Base-by-base conservation (phyloP, 2,329 filamentous ascomycete genomes). In the Chalara sp. region DNA sequence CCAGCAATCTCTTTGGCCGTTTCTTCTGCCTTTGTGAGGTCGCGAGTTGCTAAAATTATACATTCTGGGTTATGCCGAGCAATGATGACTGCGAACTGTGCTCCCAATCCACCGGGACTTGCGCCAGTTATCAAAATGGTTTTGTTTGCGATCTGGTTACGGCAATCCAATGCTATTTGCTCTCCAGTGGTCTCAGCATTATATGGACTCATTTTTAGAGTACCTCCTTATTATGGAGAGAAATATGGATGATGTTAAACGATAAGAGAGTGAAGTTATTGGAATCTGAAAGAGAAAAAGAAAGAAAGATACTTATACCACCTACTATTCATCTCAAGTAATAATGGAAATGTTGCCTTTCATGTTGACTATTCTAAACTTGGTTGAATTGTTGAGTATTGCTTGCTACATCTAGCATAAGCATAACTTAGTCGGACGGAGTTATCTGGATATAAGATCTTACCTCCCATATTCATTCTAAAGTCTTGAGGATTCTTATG, bases 21-120 rank as follows among this genome's bases (percentile, higher is more conserved):
- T 28, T 32, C 30, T 37, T 50, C 43, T 7, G 33, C 41, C 28
- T 50, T 46, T 30, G 42, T 6, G 11, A 33, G 32, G 12, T 35
- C 29, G 42, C 51, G 47, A 33, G 39, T 35, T 52, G 37, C 50
- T 31, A 33, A 50, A 56, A 56, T 40, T 45, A 49, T 50, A 12
- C n/a, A 43, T 5, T 30, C 30, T 48, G 52, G 45, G 21, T 43
- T 43, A 50, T 59, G 53, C 29, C 56, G 54, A 21, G 60, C 57
- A 53, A 59, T 44, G 29, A 32, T 32, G 37, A 37, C 37, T 4
- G 49, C 48, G 35, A 43, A 41, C 8, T n/a, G 11, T 11, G 45
- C 48, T 6, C 52, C 52, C 11, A 54, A n/a, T 10, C 52, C 52
- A 6, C 40, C 37, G 3, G 35, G 35, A 13, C 35, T 39, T 13